Evolutionary conservation across 495 filamentous ascomycete genomes (phyloP), one percentile per base, ranked within the genome.

Genomic region (Rhypophila decipiens): DNA sequence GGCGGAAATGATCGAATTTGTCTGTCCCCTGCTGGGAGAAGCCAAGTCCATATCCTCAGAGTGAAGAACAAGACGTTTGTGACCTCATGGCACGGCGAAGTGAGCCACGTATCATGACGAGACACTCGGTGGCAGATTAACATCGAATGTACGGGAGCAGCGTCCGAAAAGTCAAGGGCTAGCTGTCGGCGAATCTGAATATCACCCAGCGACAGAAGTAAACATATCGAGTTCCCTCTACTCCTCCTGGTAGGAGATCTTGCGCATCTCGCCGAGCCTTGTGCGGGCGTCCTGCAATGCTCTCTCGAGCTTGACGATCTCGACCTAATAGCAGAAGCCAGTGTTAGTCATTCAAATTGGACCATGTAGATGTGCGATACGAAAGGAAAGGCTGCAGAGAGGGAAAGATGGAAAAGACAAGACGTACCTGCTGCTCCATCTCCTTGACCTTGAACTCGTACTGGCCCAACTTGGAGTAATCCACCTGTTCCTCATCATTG

Each of bases 381-480:
- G 10, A 10, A 35, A 22, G 51, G 3, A 41, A 15, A 29, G 3
- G 39, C 9, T 5, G 5, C 27, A 13, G 27, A 31, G 7, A 31
- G 35, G 17, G 2, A 17, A 54, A 42, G 47, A 53, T 15, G 47
- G 42, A 53, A 49, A 36, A 34, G 31, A 23, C 51, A 53, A 53
- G 11, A 78, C 82, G 53, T 75, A 96, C 90, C 87, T 98, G 94
- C 66, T 98, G 94, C 72, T 98, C 91, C 94, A 98, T 98, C 74
- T 98, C 90, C 59, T 84, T 78, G 12, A 96, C 88, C 74, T 98
- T 98, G 75, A 98, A 96, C 72, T 97, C 93, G 68, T 95, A 89
- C 41, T 84, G 78, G 56, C 86, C 88, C 29, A 97, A 70, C 66
- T 87, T 87, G 1, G 76, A 71, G 65, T 96, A 98, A 64, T 98